phyloP scores from a whole-genome alignment of 2,329 filamentous ascomycete species.

The Escovopsis sp. region DNA sequence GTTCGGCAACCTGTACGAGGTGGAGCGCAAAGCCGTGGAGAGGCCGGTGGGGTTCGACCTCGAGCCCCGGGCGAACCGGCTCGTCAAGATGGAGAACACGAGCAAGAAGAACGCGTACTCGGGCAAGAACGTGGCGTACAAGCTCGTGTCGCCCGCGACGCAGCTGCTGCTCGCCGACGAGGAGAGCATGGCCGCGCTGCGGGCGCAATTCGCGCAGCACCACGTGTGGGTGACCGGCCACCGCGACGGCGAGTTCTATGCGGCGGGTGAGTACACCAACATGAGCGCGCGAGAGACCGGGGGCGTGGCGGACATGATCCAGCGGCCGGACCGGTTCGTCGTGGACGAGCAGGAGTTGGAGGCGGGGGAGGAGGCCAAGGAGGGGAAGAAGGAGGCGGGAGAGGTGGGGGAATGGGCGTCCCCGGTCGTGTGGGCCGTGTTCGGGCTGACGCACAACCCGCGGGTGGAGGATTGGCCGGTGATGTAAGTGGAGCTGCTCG shows the following conservation, averaged over 20 bases:
- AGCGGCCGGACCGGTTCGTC: conserved; percentile 30
- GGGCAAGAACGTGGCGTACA: conserved; percentile 34
- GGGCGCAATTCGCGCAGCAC: conserved; percentile 31
- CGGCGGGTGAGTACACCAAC: conserved; percentile 35
- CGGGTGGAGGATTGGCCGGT: conserved; percentile 35
- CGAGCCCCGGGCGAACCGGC: conserved; percentile 34
- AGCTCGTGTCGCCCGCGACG: conserved; percentile 28
- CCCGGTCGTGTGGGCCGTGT: conserved; percentile 31
- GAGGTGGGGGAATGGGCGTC: conserved; percentile 13
- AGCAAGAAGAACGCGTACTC: conserved; percentile 29
- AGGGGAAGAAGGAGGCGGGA: too few species aligned
- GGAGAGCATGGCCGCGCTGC: conserved; percentile 24
- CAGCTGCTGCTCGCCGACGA: conserved; percentile 32
- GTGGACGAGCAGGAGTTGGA: conserved; percentile 11
- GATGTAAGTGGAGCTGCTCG: conserved; percentile 23
- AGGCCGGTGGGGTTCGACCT: conserved; percentile 34
- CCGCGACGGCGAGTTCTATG: conserved; percentile 33
- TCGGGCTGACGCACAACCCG: conserved; percentile 32
- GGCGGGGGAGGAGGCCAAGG: conserved; percentile 1
- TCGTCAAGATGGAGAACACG: conserved; percentile 33
- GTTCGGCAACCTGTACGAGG: conserved; percentile 43
- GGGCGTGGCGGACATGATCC: conserved; percentile 31
- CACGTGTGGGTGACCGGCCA: conserved; percentile 34
- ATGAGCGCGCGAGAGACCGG: conserved; percentile 27
- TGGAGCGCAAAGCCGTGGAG: conserved; percentile 31